phyloP scores from a whole-genome alignment of 2,329 filamentous ascomycete species.

The Colletotrichum melonis region DNA sequence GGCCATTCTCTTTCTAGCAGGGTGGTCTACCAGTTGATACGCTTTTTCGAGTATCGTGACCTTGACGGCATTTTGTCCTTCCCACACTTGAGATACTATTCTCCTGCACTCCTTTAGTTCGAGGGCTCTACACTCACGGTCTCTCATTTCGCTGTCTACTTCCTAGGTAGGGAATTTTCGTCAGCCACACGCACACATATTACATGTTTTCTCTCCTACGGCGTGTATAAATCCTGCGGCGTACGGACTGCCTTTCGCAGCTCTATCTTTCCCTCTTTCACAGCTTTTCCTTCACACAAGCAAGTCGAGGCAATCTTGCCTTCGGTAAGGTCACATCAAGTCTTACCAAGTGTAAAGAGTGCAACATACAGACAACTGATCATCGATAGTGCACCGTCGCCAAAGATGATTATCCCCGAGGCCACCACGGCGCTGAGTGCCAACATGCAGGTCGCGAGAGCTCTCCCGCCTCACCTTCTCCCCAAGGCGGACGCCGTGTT shows the following conservation, averaged over 20 bases:
- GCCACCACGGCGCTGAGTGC: background rate
- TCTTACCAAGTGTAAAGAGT: background rate
- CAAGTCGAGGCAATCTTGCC: no score
- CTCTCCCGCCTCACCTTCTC: background rate
- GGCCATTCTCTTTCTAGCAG: background rate
- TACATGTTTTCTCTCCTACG: no score
- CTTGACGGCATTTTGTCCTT: background rate
- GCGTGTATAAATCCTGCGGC: no score
- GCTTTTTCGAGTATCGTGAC: background rate
- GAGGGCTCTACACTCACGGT: background rate
- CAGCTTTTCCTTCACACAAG: no score
- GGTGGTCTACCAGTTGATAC: background rate
- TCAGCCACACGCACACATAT: no score
- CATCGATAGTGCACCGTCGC: background rate
- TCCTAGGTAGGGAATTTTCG: no score
- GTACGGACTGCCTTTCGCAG: no score
- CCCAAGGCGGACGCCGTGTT: background rate
- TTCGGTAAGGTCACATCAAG: background rate
- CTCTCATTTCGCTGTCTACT: background rate
- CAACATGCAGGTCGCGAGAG: background rate
- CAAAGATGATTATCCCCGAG: background rate
- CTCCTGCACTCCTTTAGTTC: background rate
- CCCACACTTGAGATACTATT: background rate
- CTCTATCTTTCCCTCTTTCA: no score
- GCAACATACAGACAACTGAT: background rate